Evolutionary conservation across 2,329 filamentous ascomycete genomes (phyloP), one percentile per base, ranked within the genome.

Genomic region (Microdochium trichocladiopsis): DNA sequence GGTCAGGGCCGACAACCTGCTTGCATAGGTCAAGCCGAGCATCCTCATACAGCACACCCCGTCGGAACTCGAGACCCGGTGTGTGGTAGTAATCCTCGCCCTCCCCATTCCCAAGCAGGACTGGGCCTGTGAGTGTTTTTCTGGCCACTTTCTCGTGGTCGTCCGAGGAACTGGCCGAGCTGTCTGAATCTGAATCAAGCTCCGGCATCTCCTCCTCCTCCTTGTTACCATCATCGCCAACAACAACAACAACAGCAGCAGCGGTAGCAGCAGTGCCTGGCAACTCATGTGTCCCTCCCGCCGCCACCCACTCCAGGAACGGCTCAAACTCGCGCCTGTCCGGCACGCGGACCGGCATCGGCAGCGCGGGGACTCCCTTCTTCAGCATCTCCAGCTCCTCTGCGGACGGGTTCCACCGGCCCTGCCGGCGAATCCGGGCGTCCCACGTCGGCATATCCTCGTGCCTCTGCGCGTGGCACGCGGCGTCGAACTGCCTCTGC

Each of bases 21-120:
- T 79, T 79, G 67, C 77, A 80, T 2, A 80, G 70, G 58, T 80
- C 77, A 64, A 81, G 72, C 12, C 77, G 71, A 9, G 72, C 71
- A 56, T 80, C 77, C 50, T 75, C 70, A 54, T 79, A 80, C 5
- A 79, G 62, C 23, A 71, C 68, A 25, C 69, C 69, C 57, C 63
- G 65, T 23, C 55, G 63, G 41, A 70, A 72, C 59, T 71, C 69
- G 37, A 63, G 62, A 4, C 63, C 68, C 28, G 64, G 61, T 14
- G 66, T 62, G 18, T 63, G 62, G 47, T 70, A 69, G 55, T 65
- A 63, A 9, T 67, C 67, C 61, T 71, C 68, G 4, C 66, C 66
- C n/a, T 61, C 60, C 16, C 66, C 67, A n/a, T 56, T 66, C 10
- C 68, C 63, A 4, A 71, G 63, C 45, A 62, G 60, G 12, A 57